These are phyloP conservation scores for Buxus sempervirens DNA, from an alignment of 164 flowering plant species.

Conservation along the genomic window DNA sequence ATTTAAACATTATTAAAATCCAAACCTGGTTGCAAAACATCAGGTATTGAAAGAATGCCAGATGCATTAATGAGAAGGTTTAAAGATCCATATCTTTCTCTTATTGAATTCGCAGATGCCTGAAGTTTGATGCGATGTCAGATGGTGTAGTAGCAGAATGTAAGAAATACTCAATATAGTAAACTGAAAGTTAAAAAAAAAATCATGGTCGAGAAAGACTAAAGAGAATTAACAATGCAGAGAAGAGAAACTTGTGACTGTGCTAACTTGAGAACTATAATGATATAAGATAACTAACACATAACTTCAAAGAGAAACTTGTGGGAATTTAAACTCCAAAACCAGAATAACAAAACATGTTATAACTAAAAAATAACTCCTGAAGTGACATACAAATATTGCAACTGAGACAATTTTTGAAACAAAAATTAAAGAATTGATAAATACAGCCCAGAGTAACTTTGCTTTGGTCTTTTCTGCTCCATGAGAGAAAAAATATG, in stretches of 20 bases:
- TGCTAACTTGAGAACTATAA: neutral
- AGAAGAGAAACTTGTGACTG: neutral
- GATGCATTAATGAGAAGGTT: conserved; percentile 88
- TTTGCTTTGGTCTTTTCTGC: neutral
- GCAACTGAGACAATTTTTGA: too few relatives aligned
- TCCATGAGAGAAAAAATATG: neutral
- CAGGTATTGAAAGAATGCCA: conserved; percentile 85
- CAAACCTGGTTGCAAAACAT: conserved; percentile 84
- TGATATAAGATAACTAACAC: too few relatives aligned
- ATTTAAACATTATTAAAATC: neutral
- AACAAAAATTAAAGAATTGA: neutral
- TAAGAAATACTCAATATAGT: conserved; percentile 1
- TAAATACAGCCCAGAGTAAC: neutral
- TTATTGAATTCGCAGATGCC: conserved; percentile 59
- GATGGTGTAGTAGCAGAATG: neutral
- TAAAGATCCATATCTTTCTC: conserved; percentile 62
- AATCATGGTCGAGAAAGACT: neutral
- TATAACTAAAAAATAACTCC: too few relatives aligned
- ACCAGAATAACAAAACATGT: too few relatives aligned
- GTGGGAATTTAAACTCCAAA: too few relatives aligned
- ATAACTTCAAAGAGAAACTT: too few relatives aligned
- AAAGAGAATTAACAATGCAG: neutral
- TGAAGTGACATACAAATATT: too few relatives aligned
- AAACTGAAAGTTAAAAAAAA: neutral
- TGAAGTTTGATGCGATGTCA: conserved; percentile 30